Base-by-base conservation (phyloP, 2,329 filamentous ascomycete genomes). In the Nemania sp. region DNA sequence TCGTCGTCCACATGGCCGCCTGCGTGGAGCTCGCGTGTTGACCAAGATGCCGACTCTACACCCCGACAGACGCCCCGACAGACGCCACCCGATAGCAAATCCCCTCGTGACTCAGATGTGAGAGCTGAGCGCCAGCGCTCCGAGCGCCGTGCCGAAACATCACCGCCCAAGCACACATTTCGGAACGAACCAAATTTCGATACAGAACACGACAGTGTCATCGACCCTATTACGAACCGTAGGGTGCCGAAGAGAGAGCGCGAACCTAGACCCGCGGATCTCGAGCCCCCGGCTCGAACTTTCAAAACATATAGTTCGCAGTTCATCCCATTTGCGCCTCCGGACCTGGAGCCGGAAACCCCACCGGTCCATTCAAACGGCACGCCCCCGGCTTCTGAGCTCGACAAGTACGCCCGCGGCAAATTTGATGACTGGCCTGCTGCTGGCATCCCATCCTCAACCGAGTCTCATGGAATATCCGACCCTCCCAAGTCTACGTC, bases 191-290 rank as follows among this genome's bases (percentile, higher is more conserved):
- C 20, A 36, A 52, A 26, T 24, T 47, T 49, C 14, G 47, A 56
- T 19, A 43, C 22, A 20, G 59, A 62, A 3, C 40, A 62, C 1
- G 73, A 73, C 7, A 77, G 74, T 42, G 66, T 74, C 17, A 83
- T 85, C 37, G 81, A 85, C 52, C 81, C 82, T 3, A 83, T 85
- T 54, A 83, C 81, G 14, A 84, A 84, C 57, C 76, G 80, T 28
- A 81, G 76, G 55, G 73, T 81, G 3, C 54, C 64, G 15, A 73
- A 63, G 54, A 54, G 56, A 48, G 59, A 59, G 1, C 45, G 57
- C n/a, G 52, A 56, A 9, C 47, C 48, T 11, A 5, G 30, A 0
- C 60, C 64, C 5, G 49, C 58, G 7, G 57, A 46, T 8, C 37
- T 26, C 20, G 52, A 71, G n/a, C 64, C 64, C 3, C 64, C 66